Conservation (phyloP, 805 yeast genomes). For the Kockiozyma suomiensis region DNA sequence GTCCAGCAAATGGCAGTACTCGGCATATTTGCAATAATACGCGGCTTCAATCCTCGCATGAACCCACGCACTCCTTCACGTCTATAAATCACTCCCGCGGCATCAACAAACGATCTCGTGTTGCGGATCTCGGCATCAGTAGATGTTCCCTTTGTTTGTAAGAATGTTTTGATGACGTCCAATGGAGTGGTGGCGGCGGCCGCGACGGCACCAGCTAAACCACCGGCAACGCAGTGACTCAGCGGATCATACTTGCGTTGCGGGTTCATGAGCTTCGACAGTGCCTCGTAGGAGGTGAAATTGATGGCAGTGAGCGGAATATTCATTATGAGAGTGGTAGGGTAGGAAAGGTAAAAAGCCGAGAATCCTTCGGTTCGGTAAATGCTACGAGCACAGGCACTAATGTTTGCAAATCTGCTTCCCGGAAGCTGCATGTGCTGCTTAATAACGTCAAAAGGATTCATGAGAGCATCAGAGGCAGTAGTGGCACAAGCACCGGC, state of each 20-base stretch:
- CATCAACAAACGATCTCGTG: conserved; percentile 69
- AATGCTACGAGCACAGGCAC: conserved; percentile 40
- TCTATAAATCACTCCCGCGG: conserved; percentile 64
- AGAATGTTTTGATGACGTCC: conserved; percentile 88
- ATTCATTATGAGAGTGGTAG: conserved; percentile 88
- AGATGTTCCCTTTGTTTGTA: conserved; percentile 71
- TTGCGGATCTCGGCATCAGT: conserved; percentile 47
- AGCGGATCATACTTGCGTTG: conserved; percentile 76
- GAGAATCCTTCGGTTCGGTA: conserved; percentile 49
- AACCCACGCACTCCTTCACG: conserved; percentile 60
- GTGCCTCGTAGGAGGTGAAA: conserved; percentile 87
- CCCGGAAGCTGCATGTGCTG: conserved; percentile 84
- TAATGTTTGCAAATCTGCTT: conserved; percentile 36
- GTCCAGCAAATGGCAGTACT: conserved; percentile 98
- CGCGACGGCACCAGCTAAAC: conserved; percentile 90
- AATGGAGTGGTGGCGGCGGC: conserved; percentile 94
- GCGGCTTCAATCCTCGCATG: conserved; percentile 81
- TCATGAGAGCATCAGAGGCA: conserved; percentile 95
- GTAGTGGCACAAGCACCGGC: conserved; percentile 92
- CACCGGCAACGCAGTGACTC: conserved; percentile 90
- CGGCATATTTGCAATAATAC: conserved; percentile 91
- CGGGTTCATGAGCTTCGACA: conserved; percentile 80
- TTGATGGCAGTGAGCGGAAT: conserved; percentile 94
- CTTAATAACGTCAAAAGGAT: conserved; percentile 93
- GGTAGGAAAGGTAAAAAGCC: conserved; percentile 91